Evolutionary conservation across 2,329 filamentous ascomycete genomes (phyloP).

Genomic region (Alternaria hordeiaustralica): DNA sequence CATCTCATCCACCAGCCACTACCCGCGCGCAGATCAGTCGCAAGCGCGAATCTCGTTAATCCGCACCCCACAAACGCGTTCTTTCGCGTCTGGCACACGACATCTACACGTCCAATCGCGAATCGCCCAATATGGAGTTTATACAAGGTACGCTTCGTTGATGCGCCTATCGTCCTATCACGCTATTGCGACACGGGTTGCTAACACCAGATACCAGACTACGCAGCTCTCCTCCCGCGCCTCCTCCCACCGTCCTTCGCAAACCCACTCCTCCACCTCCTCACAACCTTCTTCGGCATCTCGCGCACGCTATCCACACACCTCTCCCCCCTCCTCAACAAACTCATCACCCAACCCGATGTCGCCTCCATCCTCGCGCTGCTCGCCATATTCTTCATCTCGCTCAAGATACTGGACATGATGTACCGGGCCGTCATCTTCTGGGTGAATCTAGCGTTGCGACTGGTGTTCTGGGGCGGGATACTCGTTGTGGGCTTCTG

Average conservation of each 20-base stretch:
- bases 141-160: constrained; percentile 29
- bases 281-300: constrained; percentile 38
- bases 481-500: constrained; percentile 63
- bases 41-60: neutral
- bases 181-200: neutral
- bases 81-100: constrained; percentile 19
- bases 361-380: constrained; percentile 62
- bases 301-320: constrained; percentile 36
- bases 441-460: constrained; percentile 72
- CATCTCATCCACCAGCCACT: neutral
- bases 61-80: constrained; percentile 16
- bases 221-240: constrained; percentile 36
- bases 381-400: constrained; percentile 67
- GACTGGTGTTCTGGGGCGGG: constrained; percentile 68
- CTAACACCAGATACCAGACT: constrained; percentile 38
- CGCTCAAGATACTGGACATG: constrained; percentile 70
- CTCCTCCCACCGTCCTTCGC: constrained; percentile 43
- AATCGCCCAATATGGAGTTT: constrained; percentile 35
- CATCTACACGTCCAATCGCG: constrained; percentile 8
- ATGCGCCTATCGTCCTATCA: neutral
- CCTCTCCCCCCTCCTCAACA: constrained; percentile 38
- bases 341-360: constrained; percentile 48
- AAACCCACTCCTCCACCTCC: constrained; percentile 35
- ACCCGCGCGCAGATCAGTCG: neutral
- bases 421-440: constrained; percentile 75